Evolutionary conservation across 2,329 filamentous ascomycete genomes (phyloP).

Genomic region (Ophiostoma quercus): DNA sequence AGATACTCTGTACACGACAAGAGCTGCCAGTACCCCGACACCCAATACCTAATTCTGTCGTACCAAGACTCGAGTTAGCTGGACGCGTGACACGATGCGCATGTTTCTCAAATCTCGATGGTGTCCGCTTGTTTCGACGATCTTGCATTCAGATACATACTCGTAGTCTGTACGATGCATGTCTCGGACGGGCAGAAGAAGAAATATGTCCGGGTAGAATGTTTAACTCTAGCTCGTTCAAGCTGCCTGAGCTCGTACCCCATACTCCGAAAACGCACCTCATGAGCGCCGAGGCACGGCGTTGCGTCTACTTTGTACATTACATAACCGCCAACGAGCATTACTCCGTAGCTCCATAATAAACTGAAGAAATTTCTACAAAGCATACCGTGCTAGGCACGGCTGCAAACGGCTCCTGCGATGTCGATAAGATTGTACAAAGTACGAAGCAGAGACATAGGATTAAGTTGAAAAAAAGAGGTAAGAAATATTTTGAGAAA

Average conservation of each 20-base stretch:
- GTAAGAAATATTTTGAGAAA: neutral
- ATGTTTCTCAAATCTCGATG: neutral
- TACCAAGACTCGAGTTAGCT: neutral
- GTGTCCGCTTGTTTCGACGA: neutral
- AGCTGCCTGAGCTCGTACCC: neutral
- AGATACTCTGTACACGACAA: too few species aligned
- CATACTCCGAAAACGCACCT: neutral
- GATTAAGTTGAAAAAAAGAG: neutral
- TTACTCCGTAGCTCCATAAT: conserved; percentile 1
- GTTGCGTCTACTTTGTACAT: neutral
- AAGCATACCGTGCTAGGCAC: too few species aligned
- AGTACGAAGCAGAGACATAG: neutral
- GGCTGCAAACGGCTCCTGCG: neutral
- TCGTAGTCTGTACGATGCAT: too few species aligned
- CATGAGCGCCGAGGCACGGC: neutral
- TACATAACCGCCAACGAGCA: neutral
- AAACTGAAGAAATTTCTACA: neutral
- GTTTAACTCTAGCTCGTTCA: neutral
- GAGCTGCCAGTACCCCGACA: too few species aligned
- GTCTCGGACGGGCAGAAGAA: neutral
- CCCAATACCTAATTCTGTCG: neutral
- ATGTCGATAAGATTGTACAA: neutral
- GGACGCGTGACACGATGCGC: conserved; percentile 6
- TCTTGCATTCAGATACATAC: neutral
- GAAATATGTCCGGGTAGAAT: neutral